Percentiles rank a stretch among this genome's conserved stretches.
Conservation (phyloP, 2,329 filamentous ascomycete genomes). For the Xylariaceae sp. region DNA sequence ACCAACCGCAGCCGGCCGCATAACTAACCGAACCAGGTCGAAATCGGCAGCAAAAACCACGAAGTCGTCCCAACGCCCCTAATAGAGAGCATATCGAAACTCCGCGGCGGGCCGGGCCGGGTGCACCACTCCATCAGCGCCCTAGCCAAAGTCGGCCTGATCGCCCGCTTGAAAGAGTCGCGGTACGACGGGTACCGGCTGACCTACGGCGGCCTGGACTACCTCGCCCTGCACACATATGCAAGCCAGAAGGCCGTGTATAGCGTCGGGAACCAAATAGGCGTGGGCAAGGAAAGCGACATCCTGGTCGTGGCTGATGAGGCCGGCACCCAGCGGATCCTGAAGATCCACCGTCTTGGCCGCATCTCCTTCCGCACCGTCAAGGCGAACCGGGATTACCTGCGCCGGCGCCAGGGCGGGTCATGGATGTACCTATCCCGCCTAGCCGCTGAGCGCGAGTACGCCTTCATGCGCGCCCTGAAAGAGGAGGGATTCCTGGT, state of each 20-base stretch:
- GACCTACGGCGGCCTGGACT: constrained; percentile 95
- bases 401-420: constrained; percentile 61
- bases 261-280: constrained; percentile 89
- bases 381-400: constrained; percentile 92
- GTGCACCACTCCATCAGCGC: constrained; percentile 85
- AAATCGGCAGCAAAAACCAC: constrained; percentile 92
- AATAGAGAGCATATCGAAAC: constrained; percentile 77
- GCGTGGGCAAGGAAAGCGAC: constrained; percentile 96
- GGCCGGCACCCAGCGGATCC: constrained; percentile 69
- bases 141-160: constrained; percentile 86
- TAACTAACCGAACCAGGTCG: constrained; percentile 58
- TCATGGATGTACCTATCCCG: constrained; percentile 99
- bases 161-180: constrained; percentile 89
- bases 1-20: constrained; percentile 28
- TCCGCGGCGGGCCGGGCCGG: constrained; percentile 71
- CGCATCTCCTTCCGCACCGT: constrained; percentile 96
- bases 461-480: constrained; percentile 86
- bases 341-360: constrained; percentile 94
- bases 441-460: constrained; percentile 90
- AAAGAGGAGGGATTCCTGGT: constrained; percentile 82
- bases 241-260: constrained; percentile 76
- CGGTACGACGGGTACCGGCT: constrained; percentile 97
- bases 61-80: constrained; percentile 90
- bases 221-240: constrained; percentile 90
- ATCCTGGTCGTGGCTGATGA: constrained; percentile 90